Base-by-base conservation (phyloP, 1,284 basidiomycete genomes). In the Ustilago curta region DNA sequence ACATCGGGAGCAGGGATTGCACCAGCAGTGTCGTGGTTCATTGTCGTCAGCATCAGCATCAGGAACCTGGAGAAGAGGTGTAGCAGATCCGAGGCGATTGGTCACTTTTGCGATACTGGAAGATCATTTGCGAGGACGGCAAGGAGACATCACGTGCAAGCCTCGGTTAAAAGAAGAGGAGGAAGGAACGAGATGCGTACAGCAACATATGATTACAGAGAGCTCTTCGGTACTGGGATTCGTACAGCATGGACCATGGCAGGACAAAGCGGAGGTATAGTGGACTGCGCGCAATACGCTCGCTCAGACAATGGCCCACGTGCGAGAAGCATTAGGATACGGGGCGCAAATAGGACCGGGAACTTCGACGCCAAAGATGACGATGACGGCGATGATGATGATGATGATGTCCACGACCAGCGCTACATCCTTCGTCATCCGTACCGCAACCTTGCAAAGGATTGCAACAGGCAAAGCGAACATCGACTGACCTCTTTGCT, bases 401-500 rank as follows among this genome's bases (percentile, higher is more conserved):
- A 29, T 44, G 31, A 47, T 23, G 54, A 42, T 31, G 47, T 14
- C 18, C 16, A 21, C 18, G 29, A 48, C 9, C 12, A 45, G 45
- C 43, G 47, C 11, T 21, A 29, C 47, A 31, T 31, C 19, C 21
- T 23, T n/a, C 27, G 25, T 18, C 37, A 27, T 27, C 27, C 11
- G 19, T 16, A 58, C 18, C 19, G 12, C 35, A 37, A 16, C 9
- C 27, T 21, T 23, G 39, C 40, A 39, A 29, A 39, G 8, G 12
- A 37, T 31, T 21, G 31, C 51, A n/a, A 14, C 18, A 12, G 14
- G 16, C 32, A 9, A 44, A 19, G 12, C 45, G 35, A 56, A 39
- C 37, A 40, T 12, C 29, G 18, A 50, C 59, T 58, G 45, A 62
- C 50, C n/a, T 29, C 44, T 54, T 83, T n/a, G n/a, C n/a, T n/a